phyloP scores from a whole-genome alignment of 345 rosid species.

The Populus simonii region DNA sequence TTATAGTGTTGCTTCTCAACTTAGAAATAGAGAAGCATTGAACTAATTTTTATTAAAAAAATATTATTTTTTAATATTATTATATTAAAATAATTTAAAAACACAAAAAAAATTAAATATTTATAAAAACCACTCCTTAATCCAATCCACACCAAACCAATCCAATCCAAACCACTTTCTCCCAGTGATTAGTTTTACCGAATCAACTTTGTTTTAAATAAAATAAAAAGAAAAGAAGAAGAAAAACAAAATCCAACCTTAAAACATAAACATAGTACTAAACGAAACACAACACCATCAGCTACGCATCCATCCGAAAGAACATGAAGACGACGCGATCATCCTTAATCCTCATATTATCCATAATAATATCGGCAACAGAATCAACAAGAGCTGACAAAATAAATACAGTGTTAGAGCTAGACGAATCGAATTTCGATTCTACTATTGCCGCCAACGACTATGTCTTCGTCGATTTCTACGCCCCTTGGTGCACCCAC shows the following conservation, averaged over 20 bases:
- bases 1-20: too few relatives aligned
- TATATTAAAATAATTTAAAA: too few relatives aligned
- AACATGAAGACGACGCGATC: background rate
- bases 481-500: conserved; percentile 99
- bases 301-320: background rate
- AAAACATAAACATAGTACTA: background rate
- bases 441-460: conserved; percentile 68
- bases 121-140: too few relatives aligned
- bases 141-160: too few relatives aligned
- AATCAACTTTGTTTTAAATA: background rate
- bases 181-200: background rate
- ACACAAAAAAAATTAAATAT: too few relatives aligned
- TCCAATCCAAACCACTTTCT: background rate
- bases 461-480: conserved; percentile 78
- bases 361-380: background rate
- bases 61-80: too few relatives aligned
- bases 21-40: too few relatives aligned
- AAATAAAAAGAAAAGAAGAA: too few relatives aligned
- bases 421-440: conserved; percentile 83
- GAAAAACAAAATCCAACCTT: too few relatives aligned
- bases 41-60: too few relatives aligned
- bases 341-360: background rate
- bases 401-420: conserved; percentile 63
- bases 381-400: background rate
- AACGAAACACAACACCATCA: too few relatives aligned